A percentile compares a stretch with the other conserved stretches of the same genome.
Evolutionary conservation across 2,329 filamentous ascomycete species (phyloP).

Genomic region (Penicillium palitans): DNA sequence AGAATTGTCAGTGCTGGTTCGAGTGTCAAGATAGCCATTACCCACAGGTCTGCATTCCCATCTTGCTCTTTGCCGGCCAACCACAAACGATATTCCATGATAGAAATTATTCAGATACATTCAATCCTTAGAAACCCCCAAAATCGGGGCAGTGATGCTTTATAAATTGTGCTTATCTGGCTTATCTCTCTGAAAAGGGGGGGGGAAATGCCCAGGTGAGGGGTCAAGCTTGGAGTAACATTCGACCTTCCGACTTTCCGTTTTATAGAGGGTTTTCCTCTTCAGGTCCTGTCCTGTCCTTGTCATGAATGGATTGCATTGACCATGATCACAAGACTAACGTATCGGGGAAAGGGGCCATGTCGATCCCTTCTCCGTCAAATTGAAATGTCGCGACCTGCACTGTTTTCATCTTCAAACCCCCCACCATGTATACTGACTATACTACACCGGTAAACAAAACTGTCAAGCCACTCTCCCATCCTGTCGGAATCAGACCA

Average conservation of each 20-base stretch:
- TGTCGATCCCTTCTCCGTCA: too few species aligned
- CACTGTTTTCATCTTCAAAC: neutral
- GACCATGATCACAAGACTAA: neutral
- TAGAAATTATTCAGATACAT: neutral
- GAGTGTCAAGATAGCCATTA: neutral
- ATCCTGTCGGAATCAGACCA: slow-evolving; percentile 25
- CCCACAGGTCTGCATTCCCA: slow-evolving; percentile 16
- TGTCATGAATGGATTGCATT: neutral
- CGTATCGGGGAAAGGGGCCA: too few species aligned
- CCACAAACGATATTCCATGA: slow-evolving; percentile 19
- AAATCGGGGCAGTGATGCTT: neutral
- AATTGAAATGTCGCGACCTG: neutral
- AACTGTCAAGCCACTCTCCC: neutral
- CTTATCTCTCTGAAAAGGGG: neutral
- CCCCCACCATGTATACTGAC: neutral
- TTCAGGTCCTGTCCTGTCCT: neutral
- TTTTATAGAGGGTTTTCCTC: neutral
- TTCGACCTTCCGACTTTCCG: neutral
- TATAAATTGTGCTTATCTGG: slow-evolving; percentile 1
- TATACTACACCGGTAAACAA: neutral
- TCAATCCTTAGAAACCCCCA: too few species aligned
- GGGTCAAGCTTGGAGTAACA: neutral
- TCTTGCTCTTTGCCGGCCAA: slow-evolving; percentile 18
- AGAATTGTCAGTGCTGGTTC: neutral
- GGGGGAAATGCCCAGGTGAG: neutral